phyloP scores from a whole-genome alignment of 192 early-diverging fungal species.

The Radiomyces spectabilis region DNA sequence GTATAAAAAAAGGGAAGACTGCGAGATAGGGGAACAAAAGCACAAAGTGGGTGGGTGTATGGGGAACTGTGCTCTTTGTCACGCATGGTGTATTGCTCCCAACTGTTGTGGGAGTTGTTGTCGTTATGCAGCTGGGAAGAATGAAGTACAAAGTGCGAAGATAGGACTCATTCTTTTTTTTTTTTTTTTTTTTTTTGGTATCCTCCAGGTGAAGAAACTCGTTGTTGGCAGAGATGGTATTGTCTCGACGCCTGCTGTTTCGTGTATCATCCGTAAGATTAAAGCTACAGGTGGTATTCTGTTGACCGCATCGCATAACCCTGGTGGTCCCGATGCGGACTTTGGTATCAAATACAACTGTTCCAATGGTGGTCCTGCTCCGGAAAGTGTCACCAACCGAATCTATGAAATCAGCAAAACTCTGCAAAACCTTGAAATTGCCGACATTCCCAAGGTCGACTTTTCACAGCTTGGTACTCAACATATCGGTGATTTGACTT shows the following conservation, averaged over 20 bases:
- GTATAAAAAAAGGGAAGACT: too few relatives aligned
- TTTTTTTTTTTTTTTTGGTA: constrained; percentile 8
- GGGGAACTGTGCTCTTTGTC: too few relatives aligned
- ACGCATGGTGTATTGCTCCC: too few relatives aligned
- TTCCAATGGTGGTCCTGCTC: constrained; percentile 94
- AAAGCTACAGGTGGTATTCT: constrained; percentile 91
- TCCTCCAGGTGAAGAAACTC: constrained; percentile 68
- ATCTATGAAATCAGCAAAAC: constrained; percentile 81
- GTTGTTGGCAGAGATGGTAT: constrained; percentile 91
- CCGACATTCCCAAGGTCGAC: constrained; percentile 64
- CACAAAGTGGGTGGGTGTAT: too few relatives aligned
- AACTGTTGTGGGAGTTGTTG: too few relatives aligned
- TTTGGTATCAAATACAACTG: constrained; percentile 99
- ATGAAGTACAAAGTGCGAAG: too few relatives aligned
- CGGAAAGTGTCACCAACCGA: constrained; percentile 88
- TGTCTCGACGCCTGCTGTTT: constrained; percentile 91
- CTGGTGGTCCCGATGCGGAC: constrained; percentile 94
- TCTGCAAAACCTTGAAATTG: constrained; percentile 57
- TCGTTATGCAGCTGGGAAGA: too few relatives aligned
- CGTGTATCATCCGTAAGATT: constrained; percentile 83
- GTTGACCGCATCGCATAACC: constrained; percentile 98
- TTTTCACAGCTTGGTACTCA: constrained; percentile 61
- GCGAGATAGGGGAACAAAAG: too few relatives aligned
- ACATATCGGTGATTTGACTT: constrained; percentile 50
- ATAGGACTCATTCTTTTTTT: background rate